Conservation (phyloP, 306 rosid genomes). For the Quercus dentata region DNA sequence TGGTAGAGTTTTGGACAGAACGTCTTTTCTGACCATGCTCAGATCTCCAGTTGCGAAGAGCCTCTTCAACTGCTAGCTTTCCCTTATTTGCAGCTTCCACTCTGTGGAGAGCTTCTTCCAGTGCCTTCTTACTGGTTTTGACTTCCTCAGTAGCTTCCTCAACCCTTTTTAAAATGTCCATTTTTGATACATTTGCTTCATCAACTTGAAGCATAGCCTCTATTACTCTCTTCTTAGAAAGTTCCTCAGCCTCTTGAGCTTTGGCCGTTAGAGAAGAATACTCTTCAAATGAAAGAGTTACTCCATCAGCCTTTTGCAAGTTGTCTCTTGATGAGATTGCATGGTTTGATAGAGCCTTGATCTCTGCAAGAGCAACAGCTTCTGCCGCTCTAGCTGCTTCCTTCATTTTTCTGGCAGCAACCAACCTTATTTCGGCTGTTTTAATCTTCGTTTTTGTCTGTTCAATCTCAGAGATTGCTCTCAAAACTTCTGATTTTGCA, state of each 20-base stretch:
- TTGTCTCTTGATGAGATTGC: conserved; percentile 36
- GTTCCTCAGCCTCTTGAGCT: conserved; percentile 64
- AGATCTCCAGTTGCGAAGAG: conserved; percentile 82
- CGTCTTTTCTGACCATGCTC: conserved; percentile 60
- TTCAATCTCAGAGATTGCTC: conserved; percentile 74
- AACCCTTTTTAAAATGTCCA: conserved; percentile 59
- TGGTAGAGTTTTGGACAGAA: conserved; percentile 39
- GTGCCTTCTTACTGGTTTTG: conserved; percentile 56
- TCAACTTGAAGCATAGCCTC: conserved; percentile 76
- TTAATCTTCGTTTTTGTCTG: conserved; percentile 61
- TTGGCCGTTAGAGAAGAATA: conserved; percentile 53
- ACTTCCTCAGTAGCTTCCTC: conserved; percentile 85
- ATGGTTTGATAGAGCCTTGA: conserved; percentile 55
- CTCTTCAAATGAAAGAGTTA: conserved; percentile 76
- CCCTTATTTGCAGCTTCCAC: conserved; percentile 85
- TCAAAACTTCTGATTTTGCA: conserved; percentile 54
- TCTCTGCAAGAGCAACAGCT: conserved; percentile 69
- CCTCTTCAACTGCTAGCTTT: conserved; percentile 76
- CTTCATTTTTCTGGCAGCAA: conserved; percentile 92
- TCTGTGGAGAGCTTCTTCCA: conserved; percentile 82
- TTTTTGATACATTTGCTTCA: conserved; percentile 60
- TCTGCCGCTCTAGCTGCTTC: conserved; percentile 94
- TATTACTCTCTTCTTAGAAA: conserved; percentile 51
- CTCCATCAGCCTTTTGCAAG: conserved; percentile 34
- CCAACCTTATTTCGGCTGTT: conserved; percentile 75